phyloP scores from a whole-genome alignment of 495 filamentous ascomycete species.

The Daldinia loculata region DNA sequence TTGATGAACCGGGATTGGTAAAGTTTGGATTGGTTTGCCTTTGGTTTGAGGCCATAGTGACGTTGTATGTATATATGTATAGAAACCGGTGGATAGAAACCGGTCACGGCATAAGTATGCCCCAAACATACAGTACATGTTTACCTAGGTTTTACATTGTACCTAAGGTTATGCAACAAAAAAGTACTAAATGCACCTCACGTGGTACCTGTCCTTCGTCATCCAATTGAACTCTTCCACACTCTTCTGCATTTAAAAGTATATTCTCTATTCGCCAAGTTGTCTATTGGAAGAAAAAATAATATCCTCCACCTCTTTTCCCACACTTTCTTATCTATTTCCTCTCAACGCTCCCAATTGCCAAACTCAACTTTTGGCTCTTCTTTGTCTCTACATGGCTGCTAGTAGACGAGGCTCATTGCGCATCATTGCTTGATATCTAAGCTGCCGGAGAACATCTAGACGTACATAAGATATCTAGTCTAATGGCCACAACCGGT shows the following conservation, averaged over 20 bases:
- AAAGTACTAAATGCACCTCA: slow-evolving; percentile 19
- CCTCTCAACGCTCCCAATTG: slow-evolving; percentile 1
- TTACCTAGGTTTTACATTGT: too few species aligned
- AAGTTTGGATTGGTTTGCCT: neutral
- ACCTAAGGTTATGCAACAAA: too few species aligned
- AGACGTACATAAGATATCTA: slow-evolving; percentile 4
- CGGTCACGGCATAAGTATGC: neutral
- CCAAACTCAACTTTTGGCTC: slow-evolving; percentile 1
- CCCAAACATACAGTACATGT: too few species aligned
- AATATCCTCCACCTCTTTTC: slow-evolving; percentile 19
- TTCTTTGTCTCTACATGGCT: slow-evolving; percentile 25
- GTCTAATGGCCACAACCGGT: slow-evolving; percentile 29
- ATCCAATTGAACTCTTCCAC: slow-evolving; percentile 28
- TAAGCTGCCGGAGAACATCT: slow-evolving; percentile 6
- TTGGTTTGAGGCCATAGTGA: slow-evolving; percentile 20
- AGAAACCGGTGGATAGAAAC: neutral
- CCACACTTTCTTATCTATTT: neutral
- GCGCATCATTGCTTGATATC: slow-evolving; percentile 5
- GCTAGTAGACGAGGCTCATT: slow-evolving; percentile 40
- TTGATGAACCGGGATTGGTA: neutral
- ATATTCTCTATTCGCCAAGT: slow-evolving; percentile 4
- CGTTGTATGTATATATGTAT: too few species aligned
- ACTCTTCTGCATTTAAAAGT: neutral
- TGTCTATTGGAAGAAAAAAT: neutral
- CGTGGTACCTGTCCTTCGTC: slow-evolving; percentile 14